Evolutionary conservation across 345 rosid species (phyloP), one percentile per base, ranked within the genome.

Genomic region (Arabidopsis suecica): DNA sequence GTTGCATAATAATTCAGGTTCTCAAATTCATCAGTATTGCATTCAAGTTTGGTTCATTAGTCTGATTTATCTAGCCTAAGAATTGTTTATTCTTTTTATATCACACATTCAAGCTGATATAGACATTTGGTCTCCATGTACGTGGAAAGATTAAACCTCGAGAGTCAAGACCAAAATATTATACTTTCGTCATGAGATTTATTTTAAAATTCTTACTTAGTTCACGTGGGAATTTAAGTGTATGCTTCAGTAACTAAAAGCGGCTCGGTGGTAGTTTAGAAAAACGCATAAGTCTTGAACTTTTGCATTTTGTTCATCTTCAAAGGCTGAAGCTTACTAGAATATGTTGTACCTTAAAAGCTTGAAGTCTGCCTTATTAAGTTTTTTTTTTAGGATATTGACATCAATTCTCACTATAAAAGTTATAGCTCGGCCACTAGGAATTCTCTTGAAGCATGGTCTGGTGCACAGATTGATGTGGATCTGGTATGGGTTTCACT

Each of bases 361-460:
- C 32, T 28, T 3, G 32, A 28, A 28, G 32, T 65, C 37, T 56
- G 10, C 53, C 30, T 69, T 30, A 77, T 64, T 44, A 62, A 47
- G 10, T 65, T 63, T 74, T 75, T 74, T 79, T 2, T 78, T 68
- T 75, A 94, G 98, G 97, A 84, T 63, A 71, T 89, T 63, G 90
- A 91, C 79, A 84, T 94, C 70, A 87, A 88, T 76, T 67, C 84
- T 61, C 85, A 84, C 54, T 91, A 90, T 72, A 87, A 80, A 84
- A 84, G 78, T 71, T 91, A 88, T 79, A 82, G 93, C 55, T 65
- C 83, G 42, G 80, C 88, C 64, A 91, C 96, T 41, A 84, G 87
- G 74, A 75, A 38, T 3, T 91, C 97, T 78, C 93, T 94, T 28
- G 96, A 90, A 90, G 88, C 89, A 51, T 94, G 98, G 98, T 87